These are phyloP conservation scores for Cinchona pubescens DNA, from an alignment of 257 asterid genomes.

Conservation along the genomic window DNA sequence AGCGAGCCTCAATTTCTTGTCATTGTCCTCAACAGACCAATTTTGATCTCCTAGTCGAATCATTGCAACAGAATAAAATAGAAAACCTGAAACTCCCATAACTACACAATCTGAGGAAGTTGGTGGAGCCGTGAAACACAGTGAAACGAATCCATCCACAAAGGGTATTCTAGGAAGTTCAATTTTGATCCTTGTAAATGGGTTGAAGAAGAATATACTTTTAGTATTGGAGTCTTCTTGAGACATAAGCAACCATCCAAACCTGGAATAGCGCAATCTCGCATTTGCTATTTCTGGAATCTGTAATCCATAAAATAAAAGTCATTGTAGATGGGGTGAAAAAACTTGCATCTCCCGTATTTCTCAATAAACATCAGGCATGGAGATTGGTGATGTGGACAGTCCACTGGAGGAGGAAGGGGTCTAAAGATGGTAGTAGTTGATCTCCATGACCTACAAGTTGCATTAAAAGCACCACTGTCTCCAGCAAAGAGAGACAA, in stretches of 20 bases:
- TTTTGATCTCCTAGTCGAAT: neutral
- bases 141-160: neutral
- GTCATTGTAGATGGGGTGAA: neutral
- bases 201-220: neutral
- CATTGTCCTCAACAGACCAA: neutral
- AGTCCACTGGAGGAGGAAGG: neutral
- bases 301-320: neutral
- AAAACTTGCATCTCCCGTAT: neutral
- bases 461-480: neutral
- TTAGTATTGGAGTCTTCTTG: neutral
- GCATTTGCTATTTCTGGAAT: neutral
- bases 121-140: neutral
- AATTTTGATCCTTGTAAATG: neutral
- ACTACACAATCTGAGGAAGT: conserved; percentile 1
- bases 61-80: neutral
- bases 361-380: neutral
- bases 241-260: neutral
- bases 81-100: neutral
- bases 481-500: neutral
- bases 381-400: neutral
- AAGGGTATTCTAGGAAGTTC: neutral
- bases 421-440: neutral
- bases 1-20: neutral
- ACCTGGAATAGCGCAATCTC: neutral
- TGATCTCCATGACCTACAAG: neutral